These are phyloP conservation scores for Pelargonium cotyledonis DNA, from an alignment of 441 rosid species.

Conservation along the genomic window DNA sequence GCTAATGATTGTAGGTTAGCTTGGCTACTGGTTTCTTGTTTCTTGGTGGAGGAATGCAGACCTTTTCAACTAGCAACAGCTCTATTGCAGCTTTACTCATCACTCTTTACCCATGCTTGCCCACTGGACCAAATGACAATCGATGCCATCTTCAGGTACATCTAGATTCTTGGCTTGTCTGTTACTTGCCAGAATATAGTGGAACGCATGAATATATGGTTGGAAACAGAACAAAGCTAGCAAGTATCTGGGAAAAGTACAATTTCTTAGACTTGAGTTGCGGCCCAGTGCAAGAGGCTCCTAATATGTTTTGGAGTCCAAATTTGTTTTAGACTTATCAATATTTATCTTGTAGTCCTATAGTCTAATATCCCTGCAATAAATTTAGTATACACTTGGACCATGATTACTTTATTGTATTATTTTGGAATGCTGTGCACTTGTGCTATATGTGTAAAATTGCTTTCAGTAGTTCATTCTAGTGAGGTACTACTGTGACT, in stretches of 20 bases:
- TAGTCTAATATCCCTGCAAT: neutral
- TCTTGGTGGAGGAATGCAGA: conserved; percentile 93
- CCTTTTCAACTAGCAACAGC: conserved; percentile 83
- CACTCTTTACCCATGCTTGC: conserved; percentile 88
- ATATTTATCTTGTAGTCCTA: neutral
- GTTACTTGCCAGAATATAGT: neutral
- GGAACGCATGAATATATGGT: conserved; percentile 1
- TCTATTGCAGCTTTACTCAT: conserved; percentile 84
- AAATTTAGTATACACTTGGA: neutral
- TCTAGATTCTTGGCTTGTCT: conserved; percentile 9
- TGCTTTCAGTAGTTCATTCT: neutral
- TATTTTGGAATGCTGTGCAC: conserved; percentile 1
- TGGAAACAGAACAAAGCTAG: neutral
- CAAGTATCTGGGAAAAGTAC: neutral
- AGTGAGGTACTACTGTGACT: neutral
- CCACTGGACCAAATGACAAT: conserved; percentile 95
- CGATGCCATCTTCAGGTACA: conserved; percentile 99
- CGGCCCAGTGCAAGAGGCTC: conserved; percentile 1
- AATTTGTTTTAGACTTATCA: neutral
- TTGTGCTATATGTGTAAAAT: neutral
- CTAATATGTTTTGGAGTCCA: neutral
- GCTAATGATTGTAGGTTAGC: conserved; percentile 57
- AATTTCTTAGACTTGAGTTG: conserved; percentile 1
- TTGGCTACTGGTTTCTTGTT: conserved; percentile 89
- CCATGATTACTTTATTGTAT: neutral